These are phyloP conservation scores for Aspergillus hiratsukae DNA, from an alignment of 2,329 filamentous ascomycete species.

Conservation along the genomic window DNA sequence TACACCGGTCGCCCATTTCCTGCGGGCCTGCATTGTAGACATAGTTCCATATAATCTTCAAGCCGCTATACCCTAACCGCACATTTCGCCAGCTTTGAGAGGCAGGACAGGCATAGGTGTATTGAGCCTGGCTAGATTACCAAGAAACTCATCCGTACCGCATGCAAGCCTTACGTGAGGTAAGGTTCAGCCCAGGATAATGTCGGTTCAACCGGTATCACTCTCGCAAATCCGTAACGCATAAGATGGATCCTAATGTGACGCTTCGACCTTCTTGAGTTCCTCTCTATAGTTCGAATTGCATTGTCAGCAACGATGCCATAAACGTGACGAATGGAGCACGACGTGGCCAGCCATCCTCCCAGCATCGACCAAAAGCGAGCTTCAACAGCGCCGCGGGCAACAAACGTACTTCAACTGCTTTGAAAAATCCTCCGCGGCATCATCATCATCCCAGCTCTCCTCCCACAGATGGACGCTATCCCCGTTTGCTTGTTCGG, in stretches of 20 bases:
- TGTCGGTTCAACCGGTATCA: background rate
- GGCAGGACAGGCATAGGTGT: background rate
- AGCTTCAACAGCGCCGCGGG: background rate
- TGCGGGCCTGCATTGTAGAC: background rate
- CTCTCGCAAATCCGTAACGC: slow-evolving; percentile 3
- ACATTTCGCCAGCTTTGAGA: no score
- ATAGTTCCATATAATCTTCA: background rate
- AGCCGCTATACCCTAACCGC: background rate
- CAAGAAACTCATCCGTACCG: background rate
- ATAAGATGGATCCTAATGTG: slow-evolving; percentile 54
- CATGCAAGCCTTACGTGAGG: background rate
- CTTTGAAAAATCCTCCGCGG: slow-evolving; percentile 89
- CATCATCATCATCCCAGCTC: slow-evolving; percentile 99
- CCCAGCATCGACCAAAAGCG: background rate
- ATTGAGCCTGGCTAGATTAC: background rate
- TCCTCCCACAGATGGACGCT: slow-evolving; percentile 95
- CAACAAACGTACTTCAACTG: slow-evolving; percentile 76
- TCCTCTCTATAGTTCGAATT: slow-evolving; percentile 52
- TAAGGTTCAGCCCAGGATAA: background rate
- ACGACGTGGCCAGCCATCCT: background rate
- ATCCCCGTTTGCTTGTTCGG: slow-evolving; percentile 60
- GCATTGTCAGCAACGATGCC: slow-evolving; percentile 1
- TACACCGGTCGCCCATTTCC: background rate
- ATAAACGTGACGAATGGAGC: background rate
- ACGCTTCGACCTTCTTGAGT: slow-evolving; percentile 84